Evolutionary conservation across 371 early-diverging fungal species (phyloP), one percentile per base, ranked within the genome.

Genomic region (Mortierella sp.): DNA sequence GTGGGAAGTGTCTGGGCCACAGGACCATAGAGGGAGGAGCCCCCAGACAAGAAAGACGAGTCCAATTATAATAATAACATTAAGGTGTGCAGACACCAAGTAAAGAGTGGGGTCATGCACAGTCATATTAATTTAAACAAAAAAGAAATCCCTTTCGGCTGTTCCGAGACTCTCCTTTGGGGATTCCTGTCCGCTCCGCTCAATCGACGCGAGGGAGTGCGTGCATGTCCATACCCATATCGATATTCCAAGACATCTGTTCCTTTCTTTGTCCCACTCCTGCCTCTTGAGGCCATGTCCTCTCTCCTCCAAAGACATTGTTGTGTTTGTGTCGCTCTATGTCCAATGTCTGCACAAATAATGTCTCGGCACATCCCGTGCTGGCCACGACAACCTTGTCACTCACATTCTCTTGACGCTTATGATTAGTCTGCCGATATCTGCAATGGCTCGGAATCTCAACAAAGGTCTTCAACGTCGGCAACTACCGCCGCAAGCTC

Each of bases 391-490:
- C 44, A 21, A 30, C 21, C n/a, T 23, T 24, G 27, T 43, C 19
- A 32, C 23, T 51, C 28, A 28, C n/a, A 19, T 56, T 30, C 57
- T 26, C 41, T 27, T 59, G 55, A 9, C 37, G 19, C 46, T 42
- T 55, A 24, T 46, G 30, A 50, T 44, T 62, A 92, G 91, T 96
- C 6, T 91, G 93, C 56, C 93, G 97, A 41, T 99, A 98, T 78
- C 87, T 98, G 64, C 89, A 92, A 48, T 99, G 99, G 99, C 80
- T 98, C 42, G 97, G 98, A 47, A 93, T 97, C 50, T 84, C 87
- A n/a, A 88, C 95, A 42, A 89, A 89, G 73, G 96, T 97, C 41
- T 99, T 98, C 81, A 99, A 97, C 72, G 98, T 99, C 37, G 99
- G 98, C 56, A 93, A 96, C 70, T 98, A 97, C 79, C 88, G 99